Evolutionary conservation across 805 yeast species (phyloP).

Genomic region (Scheffersomyces ergatensis): DNA sequence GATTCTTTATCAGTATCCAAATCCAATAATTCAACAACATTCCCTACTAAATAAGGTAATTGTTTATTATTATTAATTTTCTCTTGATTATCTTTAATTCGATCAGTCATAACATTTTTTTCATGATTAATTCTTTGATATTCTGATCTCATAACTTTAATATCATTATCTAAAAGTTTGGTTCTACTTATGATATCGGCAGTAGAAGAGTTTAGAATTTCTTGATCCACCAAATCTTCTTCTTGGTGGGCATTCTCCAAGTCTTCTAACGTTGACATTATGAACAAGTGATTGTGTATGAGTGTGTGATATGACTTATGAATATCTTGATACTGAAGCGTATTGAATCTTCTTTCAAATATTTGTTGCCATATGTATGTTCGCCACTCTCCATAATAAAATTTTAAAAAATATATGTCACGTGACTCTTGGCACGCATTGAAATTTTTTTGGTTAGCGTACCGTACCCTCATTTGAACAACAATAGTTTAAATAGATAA

Average conservation of each 20-base stretch:
- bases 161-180: slow-evolving; percentile 87
- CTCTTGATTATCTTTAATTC: slow-evolving; percentile 93
- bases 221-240: slow-evolving; percentile 72
- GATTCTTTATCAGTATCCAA: slow-evolving; percentile 83
- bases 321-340: no score
- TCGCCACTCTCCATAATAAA: no score
- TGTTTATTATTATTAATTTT: slow-evolving; percentile 94
- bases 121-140: slow-evolving; percentile 88
- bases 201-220: slow-evolving; percentile 73
- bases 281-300: no score
- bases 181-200: slow-evolving; percentile 83
- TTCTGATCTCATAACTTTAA: slow-evolving; percentile 92
- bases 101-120: slow-evolving; percentile 86
- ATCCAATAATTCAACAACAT: slow-evolving; percentile 91
- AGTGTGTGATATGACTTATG: no score
- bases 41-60: slow-evolving; percentile 93
- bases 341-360: no score
- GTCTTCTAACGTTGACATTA: slow-evolving; percentile 85
- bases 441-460: no score
- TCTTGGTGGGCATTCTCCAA: slow-evolving; percentile 53
- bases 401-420: no score
- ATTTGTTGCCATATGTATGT: no score
- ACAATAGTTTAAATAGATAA: no score
- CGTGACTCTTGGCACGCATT: no score
- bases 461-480: no score